A percentile compares a stretch with the other conserved stretches of the same genome.
phyloP scores from a whole-genome alignment of 1,284 basidiomycete species.

The Vanrija humicola region DNA sequence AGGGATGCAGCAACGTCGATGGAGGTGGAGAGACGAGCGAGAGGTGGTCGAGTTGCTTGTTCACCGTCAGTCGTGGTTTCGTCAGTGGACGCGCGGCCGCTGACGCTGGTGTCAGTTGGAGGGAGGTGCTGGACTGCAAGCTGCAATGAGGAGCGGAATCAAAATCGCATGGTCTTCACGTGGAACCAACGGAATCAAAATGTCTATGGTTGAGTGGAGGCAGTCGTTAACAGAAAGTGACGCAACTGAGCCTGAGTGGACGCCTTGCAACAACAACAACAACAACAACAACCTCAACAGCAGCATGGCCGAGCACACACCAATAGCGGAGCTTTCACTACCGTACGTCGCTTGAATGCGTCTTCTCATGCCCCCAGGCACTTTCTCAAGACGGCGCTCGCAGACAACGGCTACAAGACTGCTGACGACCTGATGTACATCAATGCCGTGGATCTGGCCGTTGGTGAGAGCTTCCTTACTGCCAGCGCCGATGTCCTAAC shows the following conservation, averaged over 20 bases:
- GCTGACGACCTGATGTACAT: slow-evolving; percentile 26
- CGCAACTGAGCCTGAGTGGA: no score
- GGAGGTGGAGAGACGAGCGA: background rate
- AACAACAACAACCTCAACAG: background rate
- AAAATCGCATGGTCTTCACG: no score
- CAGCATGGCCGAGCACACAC: background rate
- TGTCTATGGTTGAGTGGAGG: no score
- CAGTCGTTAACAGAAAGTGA: background rate
- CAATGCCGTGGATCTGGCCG: slow-evolving; percentile 25
- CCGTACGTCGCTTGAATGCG: slow-evolving; percentile 1
- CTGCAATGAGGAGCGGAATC: background rate
- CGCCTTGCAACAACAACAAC: no score
- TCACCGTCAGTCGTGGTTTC: background rate
- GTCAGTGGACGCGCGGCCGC: background rate
- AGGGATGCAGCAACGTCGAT: no score
- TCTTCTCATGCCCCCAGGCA: slow-evolving; percentile 14
- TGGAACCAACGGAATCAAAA: no score
- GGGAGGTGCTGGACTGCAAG: no score
- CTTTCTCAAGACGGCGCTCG: slow-evolving; percentile 31
- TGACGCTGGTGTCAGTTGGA: background rate
- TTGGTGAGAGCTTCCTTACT: slow-evolving; percentile 21
- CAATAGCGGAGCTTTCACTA: slow-evolving; percentile 11
- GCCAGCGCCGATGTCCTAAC: background rate
- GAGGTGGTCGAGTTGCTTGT: background rate
- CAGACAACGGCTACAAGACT: slow-evolving; percentile 35